These are phyloP conservation scores for Dentipellis sp. DNA, from an alignment of 768 basidiomycete genomes.

Conservation along the genomic window DNA sequence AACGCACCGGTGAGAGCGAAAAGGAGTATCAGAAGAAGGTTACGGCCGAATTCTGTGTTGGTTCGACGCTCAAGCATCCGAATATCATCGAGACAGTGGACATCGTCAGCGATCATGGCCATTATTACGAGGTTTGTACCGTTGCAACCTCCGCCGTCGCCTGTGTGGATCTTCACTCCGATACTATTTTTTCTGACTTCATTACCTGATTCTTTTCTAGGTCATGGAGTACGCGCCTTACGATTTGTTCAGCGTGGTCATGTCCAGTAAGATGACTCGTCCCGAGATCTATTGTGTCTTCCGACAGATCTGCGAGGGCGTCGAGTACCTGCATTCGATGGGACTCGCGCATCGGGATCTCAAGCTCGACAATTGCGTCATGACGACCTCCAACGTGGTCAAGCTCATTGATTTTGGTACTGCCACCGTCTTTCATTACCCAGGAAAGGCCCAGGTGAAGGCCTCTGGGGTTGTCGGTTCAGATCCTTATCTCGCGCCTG, in stretches of 20 bases:
- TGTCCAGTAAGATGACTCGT: conserved; percentile 98
- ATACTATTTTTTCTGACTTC: conserved; percentile 1
- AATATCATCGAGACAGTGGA: conserved; percentile 99
- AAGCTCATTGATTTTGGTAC: conserved; percentile 99
- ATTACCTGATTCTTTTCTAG: conserved; percentile 30
- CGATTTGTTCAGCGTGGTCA: conserved; percentile 98
- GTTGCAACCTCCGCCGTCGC: background rate
- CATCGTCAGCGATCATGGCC: conserved; percentile 95
- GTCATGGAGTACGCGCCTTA: conserved; percentile 99
- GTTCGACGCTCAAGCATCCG: conserved; percentile 84
- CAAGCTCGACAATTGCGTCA: conserved; percentile 99
- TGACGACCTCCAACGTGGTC: conserved; percentile 90
- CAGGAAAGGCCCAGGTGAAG: conserved; percentile 70
- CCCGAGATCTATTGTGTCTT: conserved; percentile 99
- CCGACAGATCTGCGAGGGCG: conserved; percentile 96
- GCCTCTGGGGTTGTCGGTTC: conserved; percentile 93
- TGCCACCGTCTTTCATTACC: conserved; percentile 99
- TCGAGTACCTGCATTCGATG: conserved; percentile 95
- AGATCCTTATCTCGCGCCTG: conserved; percentile 97
- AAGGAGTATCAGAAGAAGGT: conserved; percentile 99
- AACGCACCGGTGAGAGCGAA: conserved; percentile 79
- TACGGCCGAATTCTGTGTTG: conserved; percentile 97
- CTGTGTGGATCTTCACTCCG: background rate
- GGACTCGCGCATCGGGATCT: conserved; percentile 97
- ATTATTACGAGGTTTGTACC: conserved; percentile 86